Base-by-base conservation (phyloP, 768 basidiomycete genomes). In the Serendipita sp. region DNA sequence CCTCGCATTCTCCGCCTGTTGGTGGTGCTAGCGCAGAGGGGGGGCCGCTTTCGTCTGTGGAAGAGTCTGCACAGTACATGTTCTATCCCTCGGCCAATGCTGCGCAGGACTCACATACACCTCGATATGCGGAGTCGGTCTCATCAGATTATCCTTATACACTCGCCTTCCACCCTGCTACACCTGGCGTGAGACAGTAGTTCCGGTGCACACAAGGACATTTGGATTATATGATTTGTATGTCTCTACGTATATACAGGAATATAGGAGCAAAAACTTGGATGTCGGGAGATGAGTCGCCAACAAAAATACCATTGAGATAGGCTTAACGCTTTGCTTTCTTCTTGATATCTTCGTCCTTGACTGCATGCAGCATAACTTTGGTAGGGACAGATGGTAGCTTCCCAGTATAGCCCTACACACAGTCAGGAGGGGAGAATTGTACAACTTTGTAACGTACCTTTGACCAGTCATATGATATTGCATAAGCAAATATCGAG, bases 391-490 rank as follows among this genome's bases (percentile, higher is more conserved):
- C 73, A 1, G 78, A 77, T 2, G 81, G 78, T 3, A 86, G 86
- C 80, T 87, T 90, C 24, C 92, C 92, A 11, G 85, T 83, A 72
- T 92, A 88, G 5, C 92, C 91, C 56, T 60, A n/a, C 24, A 8
- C 13, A 37, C 10, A 60, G 56, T 24, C 8, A 34, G 56, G 11
- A 10, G 53, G 56, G 18, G 1, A 34, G 34, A 10, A 8, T 60
- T 32, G 16, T 60, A 8, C 5, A 18, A 51, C 7, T 5, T 51
- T 28, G 56, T 24, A 10, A 37, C 37, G 4, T 60, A 60, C 56
- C 72, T 92, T 92, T 15, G 86, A 88, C 92, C 92, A 95, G 71
- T 95, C 92, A 68, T 95, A 95, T 11, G 91, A 92, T 28, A 95
- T 75, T 0, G 92, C 87, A 69, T 96, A 96, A 0, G 92, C 94